Base-by-base conservation (phyloP, 2,329 filamentous ascomycete species). In the Colletotrichum cuscutae region DNA sequence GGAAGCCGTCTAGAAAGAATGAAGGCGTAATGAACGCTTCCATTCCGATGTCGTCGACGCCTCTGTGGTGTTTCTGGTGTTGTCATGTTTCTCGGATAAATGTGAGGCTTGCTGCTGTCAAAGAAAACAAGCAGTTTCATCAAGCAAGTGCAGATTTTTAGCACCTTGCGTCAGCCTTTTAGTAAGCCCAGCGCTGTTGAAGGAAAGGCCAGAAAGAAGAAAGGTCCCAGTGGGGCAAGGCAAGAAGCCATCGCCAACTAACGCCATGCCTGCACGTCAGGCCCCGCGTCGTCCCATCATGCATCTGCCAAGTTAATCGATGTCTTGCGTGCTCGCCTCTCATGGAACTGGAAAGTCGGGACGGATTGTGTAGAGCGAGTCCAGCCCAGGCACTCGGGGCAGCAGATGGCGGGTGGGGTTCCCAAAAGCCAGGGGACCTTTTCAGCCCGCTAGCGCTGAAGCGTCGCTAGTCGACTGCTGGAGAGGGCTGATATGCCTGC, bases 191-290 rank as follows among this genome's bases (percentile, higher is more conserved):
- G 42, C 52, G 24, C 28, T 32, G 30, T 26, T 15, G 22, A 19
- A 59, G 58, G 7, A 22, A 32, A 37, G 1, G 9, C 12, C 3
- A n/a, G 42, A 49, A 22, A 52, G 7, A 9, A 56, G n/a, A 35
- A 49, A n/a, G 24, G 22, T 15, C 26, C 15, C n/a, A 28, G 65
- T 60, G 54, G 53, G 60, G 52, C 57, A 22, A 12, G 64, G 8
- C 19, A 59, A 22, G 59, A 72, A 63, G 30, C 42, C 26, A 60
- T 72, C 32, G 54, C 28, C 42, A 64, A 56, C 42, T 30, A 35
- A 46, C 24, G n/a, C 32, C 59, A 69, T 49, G n/a, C 35, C 58
- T 68, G 69, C 65, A 59, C 42, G 35, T 58, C 57, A 63, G 30
- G 57, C 58, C 49, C 15, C 30, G 19, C 19, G 52, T 56, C 59